Evolutionary conservation across 2,329 filamentous ascomycete species (phyloP), one percentile per base, ranked within the genome.

Genomic region (Fusarium nurragi): DNA sequence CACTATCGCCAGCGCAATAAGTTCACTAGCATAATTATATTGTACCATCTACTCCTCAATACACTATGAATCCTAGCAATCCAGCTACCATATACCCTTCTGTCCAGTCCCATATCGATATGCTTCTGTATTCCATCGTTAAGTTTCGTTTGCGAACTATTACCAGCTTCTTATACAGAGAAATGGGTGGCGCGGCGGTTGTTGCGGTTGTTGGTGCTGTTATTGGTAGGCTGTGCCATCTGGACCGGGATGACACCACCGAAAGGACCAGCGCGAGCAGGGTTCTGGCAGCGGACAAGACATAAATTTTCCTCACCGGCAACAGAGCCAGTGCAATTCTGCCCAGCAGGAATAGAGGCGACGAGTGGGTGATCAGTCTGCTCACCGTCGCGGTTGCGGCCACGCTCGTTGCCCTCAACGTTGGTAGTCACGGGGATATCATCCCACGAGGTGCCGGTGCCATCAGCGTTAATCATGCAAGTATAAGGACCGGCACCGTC

Each of bases 391-490:
- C 55, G 55, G 44, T 59, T 59, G 6, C 54, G 55, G 9, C 55
- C 54, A 14, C 55, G 55, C 0, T 59, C 55, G 13, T 39, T 59
- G 2, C 55, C 55, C 9, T 12, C 55, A 7, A 59, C 5, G 2
- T 59, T 59, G 3, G 44, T 52, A 1, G 55, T 59, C 3, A 59
- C 55, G 0, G 19, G 18, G 1, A 59, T 59, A 5, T 59, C 30
- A 0, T 59, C 54, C 55, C 55, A 59, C 1, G 55, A 39, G 3
- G 26, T 28, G 13, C 55, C 55, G 10, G 86, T 87, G 54, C 79
- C 88, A 55, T 87, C 86, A 53, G 79, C 75, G 70, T 88, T 88
- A 73, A 90, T 87, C 81, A 86, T 86, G 78, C 87, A 89, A 8
- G 79, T 83, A 76, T 88, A 90, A 3, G 87, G 87, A 12, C 88